These are phyloP conservation scores for Penicillium alfredii DNA, from an alignment of 495 filamentous ascomycete species.

Conservation along the genomic window DNA sequence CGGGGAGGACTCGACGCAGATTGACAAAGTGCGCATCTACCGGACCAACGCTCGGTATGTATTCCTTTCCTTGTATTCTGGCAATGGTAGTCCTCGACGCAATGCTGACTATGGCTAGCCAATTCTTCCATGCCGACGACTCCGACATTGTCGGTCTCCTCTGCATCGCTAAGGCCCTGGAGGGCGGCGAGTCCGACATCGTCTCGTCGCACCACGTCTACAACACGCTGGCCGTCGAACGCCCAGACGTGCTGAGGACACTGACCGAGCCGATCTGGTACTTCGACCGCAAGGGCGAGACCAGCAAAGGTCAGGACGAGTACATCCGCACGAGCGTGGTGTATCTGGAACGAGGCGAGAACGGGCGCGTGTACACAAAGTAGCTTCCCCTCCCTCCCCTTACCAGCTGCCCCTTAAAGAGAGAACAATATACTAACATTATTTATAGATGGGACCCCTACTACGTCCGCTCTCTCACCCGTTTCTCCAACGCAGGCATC, in stretches of 20 bases:
- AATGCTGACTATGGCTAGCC: slow-evolving; percentile 23
- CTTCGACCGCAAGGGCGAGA: slow-evolving; percentile 91
- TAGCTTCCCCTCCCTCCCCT: slow-evolving; percentile 12
- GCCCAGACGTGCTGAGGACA: slow-evolving; percentile 71
- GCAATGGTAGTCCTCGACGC: too few species aligned
- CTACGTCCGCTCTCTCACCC: slow-evolving; percentile 59
- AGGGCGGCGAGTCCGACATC: slow-evolving; percentile 82
- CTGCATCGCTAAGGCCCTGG: slow-evolving; percentile 69
- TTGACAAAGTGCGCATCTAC: slow-evolving; percentile 81
- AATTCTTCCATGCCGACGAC: slow-evolving; percentile 77
- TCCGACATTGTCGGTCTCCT: slow-evolving; percentile 80
- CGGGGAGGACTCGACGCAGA: slow-evolving; percentile 72
- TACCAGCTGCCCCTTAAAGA: too few species aligned
- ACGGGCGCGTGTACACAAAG: slow-evolving; percentile 52
- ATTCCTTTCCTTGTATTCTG: too few species aligned
- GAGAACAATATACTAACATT: slow-evolving; percentile 1
- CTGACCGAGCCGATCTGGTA: slow-evolving; percentile 81
- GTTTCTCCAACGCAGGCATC: slow-evolving; percentile 60
- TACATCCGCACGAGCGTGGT: slow-evolving; percentile 70
- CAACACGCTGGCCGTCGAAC: slow-evolving; percentile 67
- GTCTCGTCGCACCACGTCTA: slow-evolving; percentile 75
- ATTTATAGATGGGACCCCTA: slow-evolving; percentile 70
- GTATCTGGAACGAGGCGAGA: slow-evolving; percentile 57
- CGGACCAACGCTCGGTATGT: slow-evolving; percentile 73
- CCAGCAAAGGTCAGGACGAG: slow-evolving; percentile 63